These are phyloP conservation scores for Oryza meyeriana DNA, from an alignment of 176 grass and related monocot species.

Conservation along the genomic window DNA sequence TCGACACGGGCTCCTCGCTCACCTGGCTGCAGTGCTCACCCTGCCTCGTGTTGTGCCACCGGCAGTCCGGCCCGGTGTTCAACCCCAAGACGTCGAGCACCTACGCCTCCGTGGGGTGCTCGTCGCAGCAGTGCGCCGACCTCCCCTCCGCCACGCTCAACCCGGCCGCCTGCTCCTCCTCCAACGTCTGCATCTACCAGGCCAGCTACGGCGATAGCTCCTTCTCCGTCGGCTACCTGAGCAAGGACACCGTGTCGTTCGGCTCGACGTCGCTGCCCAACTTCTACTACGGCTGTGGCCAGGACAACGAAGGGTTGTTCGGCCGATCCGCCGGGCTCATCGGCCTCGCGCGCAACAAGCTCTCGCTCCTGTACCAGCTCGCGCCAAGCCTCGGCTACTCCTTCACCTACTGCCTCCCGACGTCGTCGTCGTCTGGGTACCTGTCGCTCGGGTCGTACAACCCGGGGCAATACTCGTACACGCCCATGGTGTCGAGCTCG, in stretches of 20 bases:
- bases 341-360: slow-evolving; percentile 73
- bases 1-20: slow-evolving; percentile 79
- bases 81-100: slow-evolving; percentile 62
- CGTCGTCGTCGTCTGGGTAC: slow-evolving; percentile 55
- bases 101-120: slow-evolving; percentile 60
- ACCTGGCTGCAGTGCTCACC: slow-evolving; percentile 86
- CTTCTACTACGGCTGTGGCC: slow-evolving; percentile 87
- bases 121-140: slow-evolving; percentile 45
- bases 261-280: slow-evolving; percentile 39
- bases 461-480: slow-evolving; percentile 62
- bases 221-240: slow-evolving; percentile 76
- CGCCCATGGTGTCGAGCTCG: slow-evolving; percentile 58
- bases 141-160: slow-evolving; percentile 72
- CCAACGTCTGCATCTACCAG: slow-evolving; percentile 73
- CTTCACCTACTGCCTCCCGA: slow-evolving; percentile 89
- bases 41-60: slow-evolving; percentile 60
- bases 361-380: slow-evolving; percentile 78
- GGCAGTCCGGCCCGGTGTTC: slow-evolving; percentile 54
- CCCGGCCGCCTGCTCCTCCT: slow-evolving; percentile 49
- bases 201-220: slow-evolving; percentile 89
- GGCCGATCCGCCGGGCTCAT: slow-evolving; percentile 77
- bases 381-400: slow-evolving; percentile 60
- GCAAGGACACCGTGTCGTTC: slow-evolving; percentile 72
- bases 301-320: slow-evolving; percentile 91
- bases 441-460: slow-evolving; percentile 68